These are phyloP conservation scores for Besnoitia besnoiti DNA, from an alignment of 169 alveolate species.

Conservation along the genomic window DNA sequence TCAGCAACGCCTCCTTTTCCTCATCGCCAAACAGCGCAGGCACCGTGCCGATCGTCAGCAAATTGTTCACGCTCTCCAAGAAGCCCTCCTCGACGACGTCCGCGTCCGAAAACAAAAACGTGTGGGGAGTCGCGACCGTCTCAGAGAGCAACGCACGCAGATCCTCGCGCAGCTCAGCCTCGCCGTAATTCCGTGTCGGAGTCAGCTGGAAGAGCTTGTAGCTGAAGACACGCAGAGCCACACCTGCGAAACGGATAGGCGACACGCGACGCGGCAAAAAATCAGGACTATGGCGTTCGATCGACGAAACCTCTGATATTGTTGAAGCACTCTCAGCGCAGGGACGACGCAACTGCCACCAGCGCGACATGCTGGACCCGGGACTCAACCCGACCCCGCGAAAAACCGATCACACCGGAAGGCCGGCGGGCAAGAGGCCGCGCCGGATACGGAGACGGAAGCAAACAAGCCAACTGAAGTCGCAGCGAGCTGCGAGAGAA, in stretches of 20 bases:
- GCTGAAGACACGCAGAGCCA: conserved; percentile 59
- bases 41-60: conserved; percentile 91
- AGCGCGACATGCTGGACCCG: no score
- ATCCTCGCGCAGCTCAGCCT: conserved; percentile 92
- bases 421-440: no score
- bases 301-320: neutral
- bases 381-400: no score
- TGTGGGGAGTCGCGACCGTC: conserved; percentile 82
- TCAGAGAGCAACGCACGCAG: conserved; percentile 85
- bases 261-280: neutral
- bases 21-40: conserved; percentile 93
- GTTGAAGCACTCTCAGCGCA: neutral
- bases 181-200: conserved; percentile 90
- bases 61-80: conserved; percentile 91
- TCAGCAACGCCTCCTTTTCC: conserved; percentile 84
- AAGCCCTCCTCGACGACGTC: conserved; percentile 92
- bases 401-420: no score
- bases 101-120: conserved; percentile 90
- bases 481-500: no score
- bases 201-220: conserved; percentile 87
- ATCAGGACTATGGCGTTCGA: neutral
- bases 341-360: no score
- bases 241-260: neutral
- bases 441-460: no score
- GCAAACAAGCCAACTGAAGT: no score